Percentiles rank a stretch among this genome's conserved stretches.
Evolutionary conservation across 768 basidiomycete genomes (phyloP).

Genomic region (Lentinula guzmanii): DNA sequence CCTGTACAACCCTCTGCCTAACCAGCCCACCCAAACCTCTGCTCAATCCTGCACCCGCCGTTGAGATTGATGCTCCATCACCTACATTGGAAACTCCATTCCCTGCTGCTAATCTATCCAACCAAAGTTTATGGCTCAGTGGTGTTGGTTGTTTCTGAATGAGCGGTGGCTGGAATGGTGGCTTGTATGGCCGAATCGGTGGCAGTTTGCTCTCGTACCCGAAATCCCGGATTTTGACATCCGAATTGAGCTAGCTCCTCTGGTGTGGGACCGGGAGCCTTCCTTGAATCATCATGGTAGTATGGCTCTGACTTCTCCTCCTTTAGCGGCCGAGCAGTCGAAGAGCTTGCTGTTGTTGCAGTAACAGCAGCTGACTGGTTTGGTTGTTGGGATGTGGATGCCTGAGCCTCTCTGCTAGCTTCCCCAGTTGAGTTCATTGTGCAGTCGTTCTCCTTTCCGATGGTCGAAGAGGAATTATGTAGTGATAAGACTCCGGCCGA

Average conservation of each 20-base stretch:
- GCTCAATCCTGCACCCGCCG: not conserved
- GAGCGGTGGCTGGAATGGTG: constrained; percentile 41
- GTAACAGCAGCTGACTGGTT: too few relatives aligned
- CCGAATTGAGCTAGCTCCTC: constrained; percentile 1
- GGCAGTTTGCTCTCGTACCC: constrained; percentile 56
- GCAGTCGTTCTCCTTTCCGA: too few relatives aligned
- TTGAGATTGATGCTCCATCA: not conserved
- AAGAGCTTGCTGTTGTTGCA: not conserved
- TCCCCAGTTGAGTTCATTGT: too few relatives aligned
- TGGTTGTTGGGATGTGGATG: too few relatives aligned
- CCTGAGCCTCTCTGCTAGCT: too few relatives aligned
- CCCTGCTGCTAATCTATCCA: not conserved
- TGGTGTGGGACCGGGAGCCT: not conserved
- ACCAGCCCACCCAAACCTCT: constrained; percentile 2
- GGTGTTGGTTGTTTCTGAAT: constrained; percentile 1
- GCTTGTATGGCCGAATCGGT: constrained; percentile 42
- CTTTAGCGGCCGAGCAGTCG: not conserved
- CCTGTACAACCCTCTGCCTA: not conserved
- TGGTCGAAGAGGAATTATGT: too few relatives aligned
- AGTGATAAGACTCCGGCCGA: too few relatives aligned
- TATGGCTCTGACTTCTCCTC: not conserved
- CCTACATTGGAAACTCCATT: not conserved
- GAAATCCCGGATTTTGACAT: constrained; percentile 43
- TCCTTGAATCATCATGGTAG: not conserved
- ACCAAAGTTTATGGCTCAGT: not conserved